Conservation (phyloP, 2,329 filamentous ascomycete genomes). For the Geosmithia flava region DNA sequence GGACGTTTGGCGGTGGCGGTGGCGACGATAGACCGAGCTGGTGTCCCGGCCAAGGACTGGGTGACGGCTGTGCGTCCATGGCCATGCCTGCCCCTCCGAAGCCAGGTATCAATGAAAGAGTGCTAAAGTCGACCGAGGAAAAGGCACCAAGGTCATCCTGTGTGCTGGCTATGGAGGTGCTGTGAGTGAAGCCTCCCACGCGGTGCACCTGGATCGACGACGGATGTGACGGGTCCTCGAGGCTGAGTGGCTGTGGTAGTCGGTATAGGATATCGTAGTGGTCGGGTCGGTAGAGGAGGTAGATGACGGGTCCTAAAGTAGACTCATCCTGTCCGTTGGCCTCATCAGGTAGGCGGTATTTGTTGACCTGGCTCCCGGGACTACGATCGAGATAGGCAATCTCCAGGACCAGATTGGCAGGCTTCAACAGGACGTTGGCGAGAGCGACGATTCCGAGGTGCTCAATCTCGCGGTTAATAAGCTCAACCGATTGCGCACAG, state of each 20-base stretch:
- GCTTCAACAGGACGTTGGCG: conserved; percentile 67
- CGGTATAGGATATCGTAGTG: conserved; percentile 95
- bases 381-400: conserved; percentile 88
- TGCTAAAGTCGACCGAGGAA: conserved; percentile 26
- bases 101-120: conserved; percentile 34
- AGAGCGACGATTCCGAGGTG: conserved; percentile 73
- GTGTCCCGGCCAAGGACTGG: conserved; percentile 21
- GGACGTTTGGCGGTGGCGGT: conserved; percentile 10
- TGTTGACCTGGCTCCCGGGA: conserved; percentile 62
- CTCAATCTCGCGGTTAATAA: conserved; percentile 74
- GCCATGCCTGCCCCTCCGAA: conserved; percentile 20
- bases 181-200: conserved; percentile 31
- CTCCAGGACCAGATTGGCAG: conserved; percentile 67
- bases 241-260: conserved; percentile 16
- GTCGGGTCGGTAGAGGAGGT: conserved; percentile 56
- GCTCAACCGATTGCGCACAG: conserved; percentile 58
- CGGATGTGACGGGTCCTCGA: conserved; percentile 8
- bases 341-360: conserved; percentile 50
- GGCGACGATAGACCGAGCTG: conserved; percentile 13
- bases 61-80: conserved; percentile 17
- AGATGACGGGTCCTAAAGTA: conserved; percentile 36
- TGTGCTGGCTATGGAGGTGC: conserved; percentile 27
- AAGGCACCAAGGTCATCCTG: conserved; percentile 26
- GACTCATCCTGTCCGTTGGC: conserved; percentile 30
- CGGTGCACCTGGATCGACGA: conserved; percentile 39